Evolutionary conservation across 2,329 filamentous ascomycete genomes (phyloP).

Genomic region (Rosellinia necatrix): DNA sequence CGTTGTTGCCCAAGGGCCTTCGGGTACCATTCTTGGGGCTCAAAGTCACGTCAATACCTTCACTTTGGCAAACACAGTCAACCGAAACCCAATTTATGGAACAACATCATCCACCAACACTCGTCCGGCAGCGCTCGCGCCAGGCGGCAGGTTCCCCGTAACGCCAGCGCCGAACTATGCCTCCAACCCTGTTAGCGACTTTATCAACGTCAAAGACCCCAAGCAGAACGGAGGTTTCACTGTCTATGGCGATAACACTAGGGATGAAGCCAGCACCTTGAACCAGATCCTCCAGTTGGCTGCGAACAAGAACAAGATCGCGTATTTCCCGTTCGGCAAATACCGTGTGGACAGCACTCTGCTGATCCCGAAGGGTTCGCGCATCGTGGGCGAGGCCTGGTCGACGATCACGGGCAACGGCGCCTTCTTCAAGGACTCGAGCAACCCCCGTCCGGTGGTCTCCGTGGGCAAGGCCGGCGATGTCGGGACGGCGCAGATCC

Average conservation of each 20-base stretch:
- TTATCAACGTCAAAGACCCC: slow-evolving; percentile 50
- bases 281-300: slow-evolving; percentile 46
- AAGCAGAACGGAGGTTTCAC: slow-evolving; percentile 43
- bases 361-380: slow-evolving; percentile 52
- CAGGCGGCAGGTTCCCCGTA: slow-evolving; percentile 44
- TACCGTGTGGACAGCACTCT: slow-evolving; percentile 59
- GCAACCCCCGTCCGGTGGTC: slow-evolving; percentile 60
- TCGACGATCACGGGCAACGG: slow-evolving; percentile 58
- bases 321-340: slow-evolving; percentile 60
- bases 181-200: slow-evolving; percentile 40
- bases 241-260: slow-evolving; percentile 45
- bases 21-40: slow-evolving; percentile 39
- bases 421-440: slow-evolving; percentile 52
- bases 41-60: slow-evolving; percentile 46
- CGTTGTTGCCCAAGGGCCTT: slow-evolving; percentile 42
- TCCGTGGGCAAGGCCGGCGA: slow-evolving; percentile 63
- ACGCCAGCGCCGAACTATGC: slow-evolving; percentile 48
- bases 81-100: slow-evolving; percentile 47
- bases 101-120: slow-evolving; percentile 37
- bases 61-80: slow-evolving; percentile 49
- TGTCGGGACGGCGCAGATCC: slow-evolving; percentile 64
- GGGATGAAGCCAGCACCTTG: slow-evolving; percentile 45
- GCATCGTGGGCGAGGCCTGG: slow-evolving; percentile 59
- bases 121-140: slow-evolving; percentile 44
- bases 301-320: slow-evolving; percentile 48